These are phyloP conservation scores for Candida montana DNA, from an alignment of 805 yeast genomes.

Conservation along the genomic window DNA sequence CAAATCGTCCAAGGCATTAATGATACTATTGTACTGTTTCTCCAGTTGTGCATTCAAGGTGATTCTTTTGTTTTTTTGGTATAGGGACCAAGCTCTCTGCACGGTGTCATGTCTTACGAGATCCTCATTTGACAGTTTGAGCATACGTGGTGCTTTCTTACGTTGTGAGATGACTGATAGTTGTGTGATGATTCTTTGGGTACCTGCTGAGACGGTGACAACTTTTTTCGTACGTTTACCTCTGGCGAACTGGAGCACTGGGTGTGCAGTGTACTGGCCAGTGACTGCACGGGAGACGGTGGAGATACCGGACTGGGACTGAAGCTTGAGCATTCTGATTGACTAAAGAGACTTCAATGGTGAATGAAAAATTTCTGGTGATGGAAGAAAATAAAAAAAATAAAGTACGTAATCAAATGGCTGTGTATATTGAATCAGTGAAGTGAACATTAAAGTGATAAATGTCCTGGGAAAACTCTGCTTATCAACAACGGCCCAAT, in stretches of 20 bases:
- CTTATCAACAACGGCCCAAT: not conserved
- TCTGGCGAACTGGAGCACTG: conserved; percentile 30
- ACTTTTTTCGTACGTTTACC: conserved; percentile 43
- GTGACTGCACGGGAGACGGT: conserved; percentile 2
- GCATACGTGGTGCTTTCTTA: conserved; percentile 79
- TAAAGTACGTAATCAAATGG: too few species aligned
- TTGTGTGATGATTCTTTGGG: conserved; percentile 43
- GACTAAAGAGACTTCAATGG: too few species aligned
- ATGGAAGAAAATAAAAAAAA: too few species aligned
- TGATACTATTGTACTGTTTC: conserved; percentile 60
- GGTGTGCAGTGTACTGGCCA: not conserved
- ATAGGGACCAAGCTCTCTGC: conserved; percentile 72
- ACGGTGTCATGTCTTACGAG: conserved; percentile 78
- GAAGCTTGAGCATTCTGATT: conserved; percentile 2
- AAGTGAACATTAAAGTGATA: too few species aligned
- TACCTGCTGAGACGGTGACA: conserved; percentile 37
- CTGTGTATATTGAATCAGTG: too few species aligned
- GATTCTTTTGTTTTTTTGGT: conserved; percentile 47
- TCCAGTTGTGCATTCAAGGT: conserved; percentile 38
- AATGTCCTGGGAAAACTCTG: not conserved
- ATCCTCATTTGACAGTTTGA: conserved; percentile 76
- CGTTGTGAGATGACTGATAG: conserved; percentile 82
- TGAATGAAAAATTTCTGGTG: too few species aligned
- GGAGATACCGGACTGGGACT: not conserved
- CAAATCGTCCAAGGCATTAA: conserved; percentile 70